phyloP scores from a whole-genome alignment of 2,329 filamentous ascomycete genomes.

The Monosporascus sp. region DNA sequence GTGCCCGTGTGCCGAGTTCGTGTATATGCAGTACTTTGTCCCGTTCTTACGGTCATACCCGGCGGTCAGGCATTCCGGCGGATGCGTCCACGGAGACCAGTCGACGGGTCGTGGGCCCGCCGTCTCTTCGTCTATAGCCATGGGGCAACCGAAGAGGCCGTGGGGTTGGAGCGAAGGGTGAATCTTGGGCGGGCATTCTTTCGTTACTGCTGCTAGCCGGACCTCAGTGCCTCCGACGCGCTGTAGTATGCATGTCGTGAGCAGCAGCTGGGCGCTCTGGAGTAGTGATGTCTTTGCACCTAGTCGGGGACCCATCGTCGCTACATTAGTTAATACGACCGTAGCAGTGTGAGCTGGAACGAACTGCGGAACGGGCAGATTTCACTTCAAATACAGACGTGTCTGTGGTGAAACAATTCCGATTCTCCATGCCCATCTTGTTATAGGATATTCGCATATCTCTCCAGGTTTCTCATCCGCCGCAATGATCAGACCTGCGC shows the following conservation, averaged over 20 bases:
- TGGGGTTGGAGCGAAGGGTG: slow-evolving; percentile 10
- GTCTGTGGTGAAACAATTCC: no score
- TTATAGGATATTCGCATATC: no score
- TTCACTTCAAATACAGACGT: not conserved
- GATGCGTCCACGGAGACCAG: slow-evolving; percentile 22
- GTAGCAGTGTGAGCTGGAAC: not conserved
- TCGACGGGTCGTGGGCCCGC: slow-evolving; percentile 11
- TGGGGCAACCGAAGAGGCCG: slow-evolving; percentile 12
- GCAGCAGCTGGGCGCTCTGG: not conserved
- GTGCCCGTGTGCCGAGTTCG: slow-evolving; percentile 18
- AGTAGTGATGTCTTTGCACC: not conserved
- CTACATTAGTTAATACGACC: not conserved
- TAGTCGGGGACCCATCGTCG: not conserved
- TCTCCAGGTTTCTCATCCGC: no score
- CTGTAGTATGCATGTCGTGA: not conserved
- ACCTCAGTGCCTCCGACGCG: not conserved
- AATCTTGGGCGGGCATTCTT: slow-evolving; percentile 13
- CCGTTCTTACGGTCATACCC: not conserved
- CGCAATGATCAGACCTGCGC: no score
- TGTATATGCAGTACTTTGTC: slow-evolving; percentile 20
- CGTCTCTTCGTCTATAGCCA: slow-evolving; percentile 14
- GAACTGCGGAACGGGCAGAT: not conserved
- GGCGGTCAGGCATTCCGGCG: slow-evolving; percentile 12
- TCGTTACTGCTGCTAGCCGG: slow-evolving; percentile 1
- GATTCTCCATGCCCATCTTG: no score